Percentiles rank a stretch among this genome's conserved stretches.
These are phyloP conservation scores for Macrotyloma uniflorum DNA, from an alignment of 306 rosid species.

Conservation along the genomic window DNA sequence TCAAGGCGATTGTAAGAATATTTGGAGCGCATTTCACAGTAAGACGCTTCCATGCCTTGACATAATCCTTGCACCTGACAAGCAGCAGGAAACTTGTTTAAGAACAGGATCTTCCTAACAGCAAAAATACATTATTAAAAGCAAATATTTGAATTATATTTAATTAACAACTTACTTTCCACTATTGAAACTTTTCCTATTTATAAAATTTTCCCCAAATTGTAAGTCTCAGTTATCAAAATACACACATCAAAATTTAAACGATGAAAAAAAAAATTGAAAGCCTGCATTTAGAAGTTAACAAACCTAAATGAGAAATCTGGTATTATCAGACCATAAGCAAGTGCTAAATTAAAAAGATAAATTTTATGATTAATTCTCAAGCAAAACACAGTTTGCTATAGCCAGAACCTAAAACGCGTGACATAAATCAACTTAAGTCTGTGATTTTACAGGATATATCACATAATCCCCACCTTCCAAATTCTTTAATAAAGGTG, in stretches of 20 bases:
- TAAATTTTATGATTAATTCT: not conserved
- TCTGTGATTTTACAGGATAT: not conserved
- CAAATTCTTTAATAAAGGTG: not conserved
- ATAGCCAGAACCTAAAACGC: not conserved
- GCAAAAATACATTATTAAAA: constrained; percentile 27
- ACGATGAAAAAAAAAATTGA: not conserved
- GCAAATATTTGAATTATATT: constrained; percentile 26
- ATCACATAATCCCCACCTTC: not conserved
- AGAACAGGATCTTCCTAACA: constrained; percentile 17
- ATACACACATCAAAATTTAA: not conserved
- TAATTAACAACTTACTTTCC: not conserved
- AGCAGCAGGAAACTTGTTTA: constrained; percentile 38
- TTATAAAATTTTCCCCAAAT: not conserved
- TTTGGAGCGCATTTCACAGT: constrained; percentile 86
- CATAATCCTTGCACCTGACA: constrained; percentile 97
- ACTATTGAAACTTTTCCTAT: not conserved
- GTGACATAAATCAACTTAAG: not conserved
- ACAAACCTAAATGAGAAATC: not conserved
- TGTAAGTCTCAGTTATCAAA: not conserved
- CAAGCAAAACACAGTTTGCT: not conserved
- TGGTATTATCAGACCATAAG: not conserved
- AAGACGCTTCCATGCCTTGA: constrained; percentile 91
- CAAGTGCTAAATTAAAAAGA: not conserved
- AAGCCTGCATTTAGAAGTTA: not conserved
- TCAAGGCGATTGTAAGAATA: constrained; percentile 89